Base-by-base conservation (phyloP, 805 yeast genomes). In the Lipomyces oligophaga region DNA sequence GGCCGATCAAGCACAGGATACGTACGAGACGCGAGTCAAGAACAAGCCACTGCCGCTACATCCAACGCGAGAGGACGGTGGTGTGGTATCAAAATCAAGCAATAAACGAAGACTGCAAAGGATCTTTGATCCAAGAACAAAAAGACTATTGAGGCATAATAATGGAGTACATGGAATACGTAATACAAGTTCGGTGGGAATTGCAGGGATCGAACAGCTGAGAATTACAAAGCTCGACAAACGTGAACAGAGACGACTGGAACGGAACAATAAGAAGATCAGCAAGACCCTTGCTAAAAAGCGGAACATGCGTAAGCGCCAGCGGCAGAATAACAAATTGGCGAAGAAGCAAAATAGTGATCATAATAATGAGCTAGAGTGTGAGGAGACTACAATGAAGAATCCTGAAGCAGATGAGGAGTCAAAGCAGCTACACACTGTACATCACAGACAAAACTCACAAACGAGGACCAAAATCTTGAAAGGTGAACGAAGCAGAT, bases 1-100 rank as follows among this genome's bases (percentile, higher is more conserved):
- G 13, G n/a, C 46, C 10, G 41, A 36, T 13, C 42, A 32, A 16
- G 54, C 47, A 4, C 31, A 16, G 7, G 37, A 41, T 16, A 15
- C 30, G 2, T 49, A 45, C 44, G 41, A 41, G 10, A 30, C 28
- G 11, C 45, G 41, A 10, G 15, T 41, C 27, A 37, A 45, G 27
- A 45, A 49, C 24, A 36, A 32, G 20, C 47, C 50, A 13, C 34
- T 49, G 6, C 45, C 47, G 3, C 34, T 49, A 8, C 34, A 34
- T n/a, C 51, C 54, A 3, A 49, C 49, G 2, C 30, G 30, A 8
- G 30, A n/a, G n/a, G n/a, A n/a, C n/a, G n/a, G n/a, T n/a, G n/a
- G n/a, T n/a, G n/a, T n/a, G n/a, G n/a, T n/a, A n/a, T n/a, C n/a
- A n/a, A n/a, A n/a, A n/a, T n/a, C n/a, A n/a, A n/a, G n/a, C n/a